A percentile compares a stretch with the other conserved stretches of the same genome.
Evolutionary conservation across 257 asterid genomes (phyloP).

Genomic region (Salvia hispanica): DNA sequence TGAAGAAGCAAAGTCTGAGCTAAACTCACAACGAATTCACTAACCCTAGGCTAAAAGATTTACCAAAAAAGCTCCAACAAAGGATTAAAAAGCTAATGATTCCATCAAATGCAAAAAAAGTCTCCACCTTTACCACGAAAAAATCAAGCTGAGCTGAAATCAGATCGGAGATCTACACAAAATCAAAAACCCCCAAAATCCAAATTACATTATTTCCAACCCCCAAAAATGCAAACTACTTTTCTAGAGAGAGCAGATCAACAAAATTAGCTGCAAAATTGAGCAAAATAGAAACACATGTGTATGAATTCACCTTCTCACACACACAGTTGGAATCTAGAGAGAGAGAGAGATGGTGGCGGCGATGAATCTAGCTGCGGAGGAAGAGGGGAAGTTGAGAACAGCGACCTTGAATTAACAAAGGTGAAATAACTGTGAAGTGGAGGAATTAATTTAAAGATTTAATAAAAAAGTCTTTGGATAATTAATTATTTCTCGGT

Average conservation of each 20-base stretch:
- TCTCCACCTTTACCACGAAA: slow-evolving; percentile 21
- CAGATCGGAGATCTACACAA: slow-evolving; percentile 36
- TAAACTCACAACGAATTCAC: slow-evolving; percentile 25
- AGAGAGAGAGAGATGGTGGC: not conserved
- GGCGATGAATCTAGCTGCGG: slow-evolving; percentile 36
- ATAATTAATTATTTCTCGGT: slow-evolving; percentile 9
- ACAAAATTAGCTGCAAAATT: slow-evolving; percentile 4
- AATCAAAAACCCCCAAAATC: slow-evolving; percentile 28
- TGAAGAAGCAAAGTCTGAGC: slow-evolving; percentile 16
- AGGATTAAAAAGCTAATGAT: not conserved
- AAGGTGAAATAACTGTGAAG: slow-evolving; percentile 9
- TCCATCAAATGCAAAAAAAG: slow-evolving; percentile 27
- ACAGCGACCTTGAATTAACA: slow-evolving; percentile 6
- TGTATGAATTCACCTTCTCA: not conserved
- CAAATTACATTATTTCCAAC: slow-evolving; percentile 26
- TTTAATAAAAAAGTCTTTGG: slow-evolving; percentile 28
- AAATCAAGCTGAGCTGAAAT: slow-evolving; percentile 19
- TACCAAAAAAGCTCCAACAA: not conserved
- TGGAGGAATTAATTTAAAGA: slow-evolving; percentile 23
- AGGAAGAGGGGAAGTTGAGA: slow-evolving; percentile 24
- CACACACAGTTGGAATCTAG: not conserved
- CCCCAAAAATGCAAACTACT: slow-evolving; percentile 33
- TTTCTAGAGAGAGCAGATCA: slow-evolving; percentile 34
- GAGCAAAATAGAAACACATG: not conserved
- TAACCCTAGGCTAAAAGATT: not conserved